Conservation (phyloP, 2,329 filamentous ascomycete species). For the Phoma sp. region DNA sequence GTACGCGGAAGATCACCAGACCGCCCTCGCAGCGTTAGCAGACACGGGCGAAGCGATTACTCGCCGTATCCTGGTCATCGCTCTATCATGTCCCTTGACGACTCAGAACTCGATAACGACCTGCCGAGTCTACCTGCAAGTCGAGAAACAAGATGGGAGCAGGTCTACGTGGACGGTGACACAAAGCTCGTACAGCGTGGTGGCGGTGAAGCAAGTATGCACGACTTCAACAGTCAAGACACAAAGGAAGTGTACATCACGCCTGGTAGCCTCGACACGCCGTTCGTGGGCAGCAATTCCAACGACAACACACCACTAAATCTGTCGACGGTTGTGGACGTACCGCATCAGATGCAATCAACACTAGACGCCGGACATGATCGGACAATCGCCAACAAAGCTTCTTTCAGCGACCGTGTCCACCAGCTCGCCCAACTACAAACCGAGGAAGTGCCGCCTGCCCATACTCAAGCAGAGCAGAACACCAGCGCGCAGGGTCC, state of each 20-base stretch:
- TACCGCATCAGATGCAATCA: slow-evolving; percentile 23
- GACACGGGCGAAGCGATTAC: slow-evolving; percentile 44
- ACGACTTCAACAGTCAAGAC: slow-evolving; percentile 42
- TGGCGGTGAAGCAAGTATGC: slow-evolving; percentile 37
- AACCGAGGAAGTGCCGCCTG: slow-evolving; percentile 10
- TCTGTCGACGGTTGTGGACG: slow-evolving; percentile 30
- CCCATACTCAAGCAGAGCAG: slow-evolving; percentile 13
- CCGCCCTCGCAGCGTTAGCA: slow-evolving; percentile 24
- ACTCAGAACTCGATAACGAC: slow-evolving; percentile 47
- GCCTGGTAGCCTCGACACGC: slow-evolving; percentile 38
- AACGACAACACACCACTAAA: slow-evolving; percentile 35
- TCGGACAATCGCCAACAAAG: slow-evolving; percentile 33
- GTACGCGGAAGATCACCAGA: slow-evolving; percentile 36
- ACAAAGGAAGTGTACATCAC: slow-evolving; percentile 46
- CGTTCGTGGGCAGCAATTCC: slow-evolving; percentile 33
- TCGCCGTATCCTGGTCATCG: slow-evolving; percentile 43
- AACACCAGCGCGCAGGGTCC: slow-evolving; percentile 24
- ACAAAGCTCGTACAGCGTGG: slow-evolving; percentile 46
- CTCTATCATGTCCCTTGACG: slow-evolving; percentile 49
- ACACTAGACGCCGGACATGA: slow-evolving; percentile 18
- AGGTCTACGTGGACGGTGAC: slow-evolving; percentile 49
- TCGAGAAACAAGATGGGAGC: slow-evolving; percentile 47
- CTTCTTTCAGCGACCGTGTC: slow-evolving; percentile 45
- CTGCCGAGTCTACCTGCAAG: slow-evolving; percentile 43
- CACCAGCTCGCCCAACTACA: slow-evolving; percentile 34